Percentiles rank a stretch among this genome's conserved stretches.
Evolutionary conservation across 106 monocot genomes (phyloP).

Genomic region (Chionographis japonica): DNA sequence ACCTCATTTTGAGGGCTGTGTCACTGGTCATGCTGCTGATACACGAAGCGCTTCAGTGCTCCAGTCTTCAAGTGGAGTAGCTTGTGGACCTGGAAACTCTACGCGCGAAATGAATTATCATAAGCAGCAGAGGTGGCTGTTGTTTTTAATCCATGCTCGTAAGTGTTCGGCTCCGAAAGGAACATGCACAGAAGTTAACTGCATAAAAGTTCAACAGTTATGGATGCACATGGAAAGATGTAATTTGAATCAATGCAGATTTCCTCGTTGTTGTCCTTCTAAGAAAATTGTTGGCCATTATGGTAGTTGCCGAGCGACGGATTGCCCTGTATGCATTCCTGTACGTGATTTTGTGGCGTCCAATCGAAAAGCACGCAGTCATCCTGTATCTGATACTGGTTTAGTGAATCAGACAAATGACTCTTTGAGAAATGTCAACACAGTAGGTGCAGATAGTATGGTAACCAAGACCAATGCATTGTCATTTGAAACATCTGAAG

Average conservation of each 20-base stretch:
- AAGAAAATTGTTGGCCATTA: slow-evolving; percentile 55
- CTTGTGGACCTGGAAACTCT: slow-evolving; percentile 15
- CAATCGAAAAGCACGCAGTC: slow-evolving; percentile 18
- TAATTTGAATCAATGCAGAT: slow-evolving; percentile 38
- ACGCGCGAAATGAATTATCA: slow-evolving; percentile 26
- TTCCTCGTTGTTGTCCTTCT: slow-evolving; percentile 48
- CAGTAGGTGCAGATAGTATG: slow-evolving; percentile 22
- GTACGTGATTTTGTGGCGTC: slow-evolving; percentile 43
- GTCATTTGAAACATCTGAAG: slow-evolving; percentile 43
- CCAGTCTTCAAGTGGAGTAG: slow-evolving; percentile 13
- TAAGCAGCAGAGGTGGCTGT: slow-evolving; percentile 67
- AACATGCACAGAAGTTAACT: slow-evolving; percentile 53
- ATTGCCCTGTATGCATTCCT: slow-evolving; percentile 81
- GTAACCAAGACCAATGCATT: slow-evolving; percentile 14
- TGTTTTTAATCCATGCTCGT: slow-evolving; percentile 74
- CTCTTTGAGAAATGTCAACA: slow-evolving; percentile 24
- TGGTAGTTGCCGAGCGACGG: slow-evolving; percentile 26
- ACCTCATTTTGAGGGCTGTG: slow-evolving; percentile 21
- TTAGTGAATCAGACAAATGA: slow-evolving; percentile 17
- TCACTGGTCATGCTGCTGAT: slow-evolving; percentile 12
- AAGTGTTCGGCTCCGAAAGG: slow-evolving; percentile 57
- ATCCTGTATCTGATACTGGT: slow-evolving; percentile 24
- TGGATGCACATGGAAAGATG: slow-evolving; percentile 60
- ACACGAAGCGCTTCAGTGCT: slow-evolving; percentile 11
- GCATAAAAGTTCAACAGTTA: slow-evolving; percentile 55